Conservation (phyloP, 2,329 filamentous ascomycete genomes). For the Chaetomium sp. region DNA sequence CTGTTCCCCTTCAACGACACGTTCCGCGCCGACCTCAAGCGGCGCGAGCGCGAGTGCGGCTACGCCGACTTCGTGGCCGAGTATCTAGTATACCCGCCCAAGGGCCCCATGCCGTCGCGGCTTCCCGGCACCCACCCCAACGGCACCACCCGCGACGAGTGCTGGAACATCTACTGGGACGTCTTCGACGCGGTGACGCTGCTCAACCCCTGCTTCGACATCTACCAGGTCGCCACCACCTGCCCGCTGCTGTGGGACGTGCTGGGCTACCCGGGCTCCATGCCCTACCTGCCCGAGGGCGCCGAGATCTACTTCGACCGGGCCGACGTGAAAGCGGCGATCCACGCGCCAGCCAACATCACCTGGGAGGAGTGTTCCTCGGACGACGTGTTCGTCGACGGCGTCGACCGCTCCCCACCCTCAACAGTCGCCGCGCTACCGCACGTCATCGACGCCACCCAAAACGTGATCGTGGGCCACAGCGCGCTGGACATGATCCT, state of each 20-base stretch:
- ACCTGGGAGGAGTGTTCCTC: slow-evolving; percentile 38
- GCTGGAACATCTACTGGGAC: slow-evolving; percentile 58
- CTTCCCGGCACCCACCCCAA: slow-evolving; percentile 49
- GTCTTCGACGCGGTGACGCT: slow-evolving; percentile 56
- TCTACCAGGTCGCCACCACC: slow-evolving; percentile 72
- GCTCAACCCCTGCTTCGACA: slow-evolving; percentile 77
- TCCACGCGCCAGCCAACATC: slow-evolving; percentile 69
- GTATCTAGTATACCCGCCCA: slow-evolving; percentile 69
- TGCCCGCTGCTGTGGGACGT: slow-evolving; percentile 73
- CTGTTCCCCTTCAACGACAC: slow-evolving; percentile 67
- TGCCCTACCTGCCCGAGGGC: slow-evolving; percentile 64
- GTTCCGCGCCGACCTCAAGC: slow-evolving; percentile 55
- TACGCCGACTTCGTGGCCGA: slow-evolving; percentile 61
- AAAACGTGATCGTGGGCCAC: slow-evolving; percentile 74
- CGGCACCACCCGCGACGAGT: slow-evolving; percentile 47
- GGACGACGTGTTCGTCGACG: slow-evolving; percentile 43
- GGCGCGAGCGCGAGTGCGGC: slow-evolving; percentile 59
- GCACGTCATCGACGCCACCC: slow-evolving; percentile 70
- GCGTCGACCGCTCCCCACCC: slow-evolving; percentile 55
- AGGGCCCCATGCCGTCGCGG: slow-evolving; percentile 57
- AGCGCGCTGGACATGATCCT: slow-evolving; percentile 71
- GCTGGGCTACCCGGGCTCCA: slow-evolving; percentile 67
- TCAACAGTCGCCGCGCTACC: slow-evolving; percentile 63
- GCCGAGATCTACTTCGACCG: slow-evolving; percentile 70
- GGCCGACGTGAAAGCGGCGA: slow-evolving; percentile 67